phyloP scores from a whole-genome alignment of 306 rosid species.

The Prunus armeniaca region DNA sequence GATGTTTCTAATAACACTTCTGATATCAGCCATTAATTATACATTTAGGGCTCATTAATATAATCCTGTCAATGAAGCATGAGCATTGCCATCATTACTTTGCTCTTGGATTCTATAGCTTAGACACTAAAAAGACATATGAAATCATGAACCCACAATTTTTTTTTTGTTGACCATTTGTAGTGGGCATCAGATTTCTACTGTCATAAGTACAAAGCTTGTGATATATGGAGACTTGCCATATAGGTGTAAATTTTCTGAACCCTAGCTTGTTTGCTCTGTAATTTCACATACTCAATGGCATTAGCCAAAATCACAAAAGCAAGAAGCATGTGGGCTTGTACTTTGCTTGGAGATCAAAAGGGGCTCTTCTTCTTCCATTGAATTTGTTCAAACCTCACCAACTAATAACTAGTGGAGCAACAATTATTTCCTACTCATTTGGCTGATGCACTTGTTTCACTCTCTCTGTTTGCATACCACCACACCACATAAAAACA shows the following conservation, averaged over 20 bases:
- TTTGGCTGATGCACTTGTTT: conserved; percentile 20
- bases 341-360: conserved; percentile 15
- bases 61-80: not conserved
- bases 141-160: conserved; percentile 3
- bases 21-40: conserved; percentile 4
- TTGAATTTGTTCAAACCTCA: conserved; percentile 16
- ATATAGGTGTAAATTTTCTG: conserved; percentile 31
- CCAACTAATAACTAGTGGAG: not conserved
- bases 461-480: not conserved
- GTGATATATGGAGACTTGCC: conserved; percentile 29
- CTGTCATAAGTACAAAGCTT: conserved; percentile 8
- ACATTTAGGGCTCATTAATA: not conserved
- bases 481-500: not conserved
- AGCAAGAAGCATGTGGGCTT: conserved; percentile 40
- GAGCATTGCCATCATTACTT: conserved; percentile 20
- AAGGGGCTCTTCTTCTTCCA: not conserved
- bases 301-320: conserved; percentile 31
- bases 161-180: conserved; percentile 4
- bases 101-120: conserved; percentile 25
- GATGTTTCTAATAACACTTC: conserved; percentile 13
- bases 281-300: conserved; percentile 22
- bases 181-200: conserved; percentile 18
- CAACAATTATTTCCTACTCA: conserved; percentile 37
- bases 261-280: conserved; percentile 21
- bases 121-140: not conserved